phyloP scores from a whole-genome alignment of 805 yeast genomes.

The Sugiyamaella mastotermitis region DNA sequence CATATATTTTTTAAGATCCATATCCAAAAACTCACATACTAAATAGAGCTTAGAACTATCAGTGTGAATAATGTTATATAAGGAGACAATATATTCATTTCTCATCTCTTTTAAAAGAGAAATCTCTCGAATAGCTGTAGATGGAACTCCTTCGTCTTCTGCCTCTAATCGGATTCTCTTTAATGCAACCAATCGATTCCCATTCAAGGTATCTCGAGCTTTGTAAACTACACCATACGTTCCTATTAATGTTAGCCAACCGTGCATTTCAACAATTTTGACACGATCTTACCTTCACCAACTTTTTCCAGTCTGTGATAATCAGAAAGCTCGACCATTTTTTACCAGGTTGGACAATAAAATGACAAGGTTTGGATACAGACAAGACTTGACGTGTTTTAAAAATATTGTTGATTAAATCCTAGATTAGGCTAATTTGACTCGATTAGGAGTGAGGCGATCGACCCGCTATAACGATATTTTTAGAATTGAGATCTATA shows the following conservation, averaged over 20 bases:
- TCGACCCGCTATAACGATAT: too few species aligned
- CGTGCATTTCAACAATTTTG: not conserved
- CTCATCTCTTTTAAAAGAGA: constrained; percentile 88
- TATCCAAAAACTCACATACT: constrained; percentile 88
- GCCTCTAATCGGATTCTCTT: constrained; percentile 93
- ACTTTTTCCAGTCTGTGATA: constrained; percentile 92
- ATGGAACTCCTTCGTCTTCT: constrained; percentile 98
- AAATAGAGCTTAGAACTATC: constrained; percentile 87
- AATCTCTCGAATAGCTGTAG: constrained; percentile 95
- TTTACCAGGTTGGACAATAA: too few species aligned
- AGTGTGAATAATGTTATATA: constrained; percentile 91
- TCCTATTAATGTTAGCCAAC: constrained; percentile 35
- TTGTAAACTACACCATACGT: constrained; percentile 98
- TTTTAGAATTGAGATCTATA: too few species aligned
- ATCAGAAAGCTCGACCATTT: constrained; percentile 83
- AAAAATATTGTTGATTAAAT: too few species aligned
- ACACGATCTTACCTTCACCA: constrained; percentile 70
- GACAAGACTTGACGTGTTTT: too few species aligned
- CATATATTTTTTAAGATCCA: constrained; percentile 95
- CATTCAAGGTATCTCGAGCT: constrained; percentile 82
- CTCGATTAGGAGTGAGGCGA: too few species aligned
- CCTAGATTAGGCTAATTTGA: too few species aligned
- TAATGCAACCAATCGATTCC: constrained; percentile 90
- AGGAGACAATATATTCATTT: constrained; percentile 86
- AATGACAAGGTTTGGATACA: too few species aligned